phyloP scores from a whole-genome alignment of 352 stramenopile species.

The Globisporangium iwayamae region DNA sequence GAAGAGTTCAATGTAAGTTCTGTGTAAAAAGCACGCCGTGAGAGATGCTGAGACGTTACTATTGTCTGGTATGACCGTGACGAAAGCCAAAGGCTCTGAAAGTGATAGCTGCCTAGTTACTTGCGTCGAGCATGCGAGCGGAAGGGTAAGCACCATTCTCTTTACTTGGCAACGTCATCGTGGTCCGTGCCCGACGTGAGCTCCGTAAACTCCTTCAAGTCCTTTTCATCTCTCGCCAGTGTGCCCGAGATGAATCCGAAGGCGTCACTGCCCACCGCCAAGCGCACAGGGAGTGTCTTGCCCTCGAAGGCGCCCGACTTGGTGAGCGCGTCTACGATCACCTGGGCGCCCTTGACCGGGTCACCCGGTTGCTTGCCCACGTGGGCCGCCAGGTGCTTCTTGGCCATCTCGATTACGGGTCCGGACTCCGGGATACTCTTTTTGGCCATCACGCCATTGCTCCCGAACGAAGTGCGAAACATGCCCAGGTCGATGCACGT shows the following conservation, averaged over 20 bases:
- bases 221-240: slow-evolving; percentile 9
- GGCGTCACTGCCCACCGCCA: slow-evolving; percentile 5
- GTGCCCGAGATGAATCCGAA: background rate
- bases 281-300: slow-evolving; percentile 5
- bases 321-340: slow-evolving; percentile 6
- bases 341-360: background rate
- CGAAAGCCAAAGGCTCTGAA: background rate
- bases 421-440: slow-evolving; percentile 25
- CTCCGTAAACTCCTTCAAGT: slow-evolving; percentile 1
- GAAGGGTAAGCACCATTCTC: background rate
- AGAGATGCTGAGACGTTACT: too few relatives aligned
- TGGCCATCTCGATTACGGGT: slow-evolving; percentile 23
- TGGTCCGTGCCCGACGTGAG: slow-evolving; percentile 6
- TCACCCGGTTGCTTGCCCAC: background rate
- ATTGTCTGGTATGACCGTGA: too few relatives aligned
- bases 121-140: background rate
- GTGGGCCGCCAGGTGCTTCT: slow-evolving; percentile 3
- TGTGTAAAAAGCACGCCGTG: too few relatives aligned
- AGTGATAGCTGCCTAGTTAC: background rate
- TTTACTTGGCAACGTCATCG: slow-evolving; percentile 6
- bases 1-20: too few relatives aligned
- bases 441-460: slow-evolving; percentile 21
- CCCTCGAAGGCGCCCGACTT: background rate
- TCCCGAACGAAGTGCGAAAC: slow-evolving; percentile 35
- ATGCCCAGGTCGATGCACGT: slow-evolving; percentile 34